A percentile compares a stretch with the other conserved stretches of the same genome.
Conservation (phyloP, 2,329 filamentous ascomycete species). For the Chalara sp. region DNA sequence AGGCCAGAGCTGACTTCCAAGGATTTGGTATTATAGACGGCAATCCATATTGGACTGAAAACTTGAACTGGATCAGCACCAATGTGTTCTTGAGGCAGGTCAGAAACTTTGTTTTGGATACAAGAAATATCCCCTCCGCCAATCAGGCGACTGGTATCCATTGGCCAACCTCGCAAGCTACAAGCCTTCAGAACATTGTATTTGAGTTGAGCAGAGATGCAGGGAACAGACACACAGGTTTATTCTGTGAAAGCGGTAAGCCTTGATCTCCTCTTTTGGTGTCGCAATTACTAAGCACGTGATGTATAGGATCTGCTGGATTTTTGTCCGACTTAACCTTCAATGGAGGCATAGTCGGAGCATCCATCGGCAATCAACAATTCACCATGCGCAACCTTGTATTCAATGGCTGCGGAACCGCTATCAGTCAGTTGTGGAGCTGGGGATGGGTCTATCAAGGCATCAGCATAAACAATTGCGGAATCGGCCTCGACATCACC, state of each 20-base stretch:
- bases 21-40: slow-evolving; percentile 86
- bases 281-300: slow-evolving; percentile 40
- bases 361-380: slow-evolving; percentile 58
- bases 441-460: slow-evolving; percentile 52
- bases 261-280: slow-evolving; percentile 32
- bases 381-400: slow-evolving; percentile 52
- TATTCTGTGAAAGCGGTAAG: slow-evolving; percentile 39
- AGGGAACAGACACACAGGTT: slow-evolving; percentile 45
- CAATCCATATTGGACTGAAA: slow-evolving; percentile 69
- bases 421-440: slow-evolving; percentile 51
- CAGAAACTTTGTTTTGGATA: slow-evolving; percentile 59
- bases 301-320: slow-evolving; percentile 40
- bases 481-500: slow-evolving; percentile 43
- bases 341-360: slow-evolving; percentile 53
- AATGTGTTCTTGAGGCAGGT: slow-evolving; percentile 60
- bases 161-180: slow-evolving; percentile 48
- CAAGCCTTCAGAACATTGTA: slow-evolving; percentile 52
- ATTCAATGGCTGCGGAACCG: slow-evolving; percentile 40
- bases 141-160: slow-evolving; percentile 37
- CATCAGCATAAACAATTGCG: slow-evolving; percentile 45
- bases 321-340: slow-evolving; percentile 54
- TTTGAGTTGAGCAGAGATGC: slow-evolving; percentile 45
- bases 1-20: slow-evolving; percentile 61
- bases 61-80: slow-evolving; percentile 70
- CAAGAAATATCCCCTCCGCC: slow-evolving; percentile 24